A percentile compares a stretch with the other conserved stretches of the same genome.
These are phyloP conservation scores for Fomitopsis pulvina DNA, from an alignment of 768 basidiomycete genomes.

Conservation along the genomic window DNA sequence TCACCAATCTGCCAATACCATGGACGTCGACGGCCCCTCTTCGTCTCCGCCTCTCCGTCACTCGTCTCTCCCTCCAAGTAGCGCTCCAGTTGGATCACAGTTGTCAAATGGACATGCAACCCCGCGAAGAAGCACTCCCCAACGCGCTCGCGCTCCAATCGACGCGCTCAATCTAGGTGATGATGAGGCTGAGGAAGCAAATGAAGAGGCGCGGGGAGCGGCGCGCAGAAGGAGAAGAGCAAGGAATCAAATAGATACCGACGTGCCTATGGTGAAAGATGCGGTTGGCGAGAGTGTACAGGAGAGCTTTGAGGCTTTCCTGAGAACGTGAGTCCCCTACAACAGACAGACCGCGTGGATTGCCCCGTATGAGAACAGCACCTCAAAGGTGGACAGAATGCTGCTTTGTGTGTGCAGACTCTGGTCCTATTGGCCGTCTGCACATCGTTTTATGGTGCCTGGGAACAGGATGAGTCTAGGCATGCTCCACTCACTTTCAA, in stretches of 20 bases:
- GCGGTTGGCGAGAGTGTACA: slow-evolving; percentile 93
- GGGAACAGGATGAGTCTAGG: no score
- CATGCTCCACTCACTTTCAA: not conserved
- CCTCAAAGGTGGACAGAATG: no score
- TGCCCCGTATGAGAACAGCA: no score
- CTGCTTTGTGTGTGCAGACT: no score
- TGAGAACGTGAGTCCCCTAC: slow-evolving; percentile 86
- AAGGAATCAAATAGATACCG: slow-evolving; percentile 45
- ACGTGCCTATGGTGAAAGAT: slow-evolving; percentile 86
- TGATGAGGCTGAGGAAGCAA: slow-evolving; percentile 40
- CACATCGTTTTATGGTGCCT: not conserved
- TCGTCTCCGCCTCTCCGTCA: slow-evolving; percentile 51
- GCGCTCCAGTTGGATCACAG: slow-evolving; percentile 33
- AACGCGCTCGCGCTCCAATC: slow-evolving; percentile 20
- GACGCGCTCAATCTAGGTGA: slow-evolving; percentile 28
- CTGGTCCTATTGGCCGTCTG: not conserved
- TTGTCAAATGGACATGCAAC: slow-evolving; percentile 28
- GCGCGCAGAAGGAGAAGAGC: slow-evolving; percentile 32
- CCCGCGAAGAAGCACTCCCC: slow-evolving; percentile 21
- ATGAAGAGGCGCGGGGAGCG: slow-evolving; percentile 26
- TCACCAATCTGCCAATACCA: slow-evolving; percentile 24
- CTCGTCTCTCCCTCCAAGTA: slow-evolving; percentile 49
- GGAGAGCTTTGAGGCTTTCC: slow-evolving; percentile 85
- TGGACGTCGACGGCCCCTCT: slow-evolving; percentile 47
- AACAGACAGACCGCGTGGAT: no score